phyloP scores from a whole-genome alignment of 176 grass and related monocot genomes.

The Oryza glaberrima region DNA sequence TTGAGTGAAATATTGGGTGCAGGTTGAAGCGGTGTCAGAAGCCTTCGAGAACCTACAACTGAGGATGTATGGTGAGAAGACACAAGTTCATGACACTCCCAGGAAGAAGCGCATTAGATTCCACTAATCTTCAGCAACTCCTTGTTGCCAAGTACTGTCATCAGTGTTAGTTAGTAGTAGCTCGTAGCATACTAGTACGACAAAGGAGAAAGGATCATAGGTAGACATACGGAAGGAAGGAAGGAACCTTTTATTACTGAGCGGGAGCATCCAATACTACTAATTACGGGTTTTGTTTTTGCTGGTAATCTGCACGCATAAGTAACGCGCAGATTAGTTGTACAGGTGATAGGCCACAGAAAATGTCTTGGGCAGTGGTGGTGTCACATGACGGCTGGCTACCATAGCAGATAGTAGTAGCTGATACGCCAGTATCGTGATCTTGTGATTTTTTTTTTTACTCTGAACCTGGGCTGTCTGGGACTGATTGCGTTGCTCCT shows the following conservation, averaged over 20 bases:
- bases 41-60: conserved; percentile 93
- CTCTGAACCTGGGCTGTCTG: no score
- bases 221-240: conserved; percentile 20
- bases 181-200: not conserved
- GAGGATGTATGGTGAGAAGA: conserved; percentile 79
- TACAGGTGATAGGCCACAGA: conserved; percentile 20
- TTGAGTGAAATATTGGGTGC: conserved; percentile 15
- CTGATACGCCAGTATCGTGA: not conserved
- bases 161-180: conserved; percentile 22
- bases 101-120: conserved; percentile 65
- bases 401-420: not conserved
- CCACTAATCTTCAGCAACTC: not conserved
- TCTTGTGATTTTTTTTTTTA: not conserved
- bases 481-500: not conserved
- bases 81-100: conserved; percentile 86
- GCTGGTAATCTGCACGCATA: conserved; percentile 8
- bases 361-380: not conserved
- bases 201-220: conserved; percentile 6
- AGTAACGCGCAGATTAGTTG: conserved; percentile 24
- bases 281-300: conserved; percentile 16
- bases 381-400: not conserved
- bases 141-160: conserved; percentile 13
- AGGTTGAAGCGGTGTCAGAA: conserved; percentile 80
- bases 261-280: not conserved
- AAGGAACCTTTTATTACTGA: not conserved